These are phyloP conservation scores for Xylaria longipes DNA, from an alignment of 495 filamentous ascomycete genomes.

Conservation along the genomic window DNA sequence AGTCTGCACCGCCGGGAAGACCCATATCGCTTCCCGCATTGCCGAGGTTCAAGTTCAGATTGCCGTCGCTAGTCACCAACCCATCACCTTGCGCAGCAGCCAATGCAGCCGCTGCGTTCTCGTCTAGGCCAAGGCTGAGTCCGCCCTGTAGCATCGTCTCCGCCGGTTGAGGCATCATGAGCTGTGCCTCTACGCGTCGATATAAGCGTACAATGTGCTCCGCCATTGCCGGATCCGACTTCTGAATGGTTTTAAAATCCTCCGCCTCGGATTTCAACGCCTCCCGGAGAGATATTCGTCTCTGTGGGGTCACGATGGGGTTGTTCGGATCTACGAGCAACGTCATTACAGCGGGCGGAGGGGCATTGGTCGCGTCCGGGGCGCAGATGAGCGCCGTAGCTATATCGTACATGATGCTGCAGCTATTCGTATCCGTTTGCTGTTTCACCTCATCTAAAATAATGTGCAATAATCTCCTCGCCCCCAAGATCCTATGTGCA, in stretches of 20 bases:
- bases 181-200: constrained; percentile 72
- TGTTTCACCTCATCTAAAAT: constrained; percentile 74
- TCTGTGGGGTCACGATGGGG: constrained; percentile 40
- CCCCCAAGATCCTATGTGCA: constrained; percentile 72
- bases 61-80: constrained; percentile 31
- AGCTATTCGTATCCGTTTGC: constrained; percentile 56
- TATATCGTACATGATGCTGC: constrained; percentile 74
- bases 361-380: constrained; percentile 58
- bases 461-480: constrained; percentile 62
- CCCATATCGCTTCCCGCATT: constrained; percentile 34
- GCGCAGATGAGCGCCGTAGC: constrained; percentile 75
- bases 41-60: constrained; percentile 34
- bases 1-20: constrained; percentile 33
- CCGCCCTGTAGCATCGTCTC: constrained; percentile 43
- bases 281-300: constrained; percentile 63
- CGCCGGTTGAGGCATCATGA: constrained; percentile 43
- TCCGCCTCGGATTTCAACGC: constrained; percentile 70
- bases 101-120: constrained; percentile 39
- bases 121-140: constrained; percentile 35
- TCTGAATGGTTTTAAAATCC: constrained; percentile 65
- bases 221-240: constrained; percentile 65
- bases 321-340: constrained; percentile 36
- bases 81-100: constrained; percentile 41
- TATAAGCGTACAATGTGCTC: constrained; percentile 77
- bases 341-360: constrained; percentile 47